Base-by-base conservation (phyloP, 495 filamentous ascomycete genomes). In the Aspergillus taichungensis region DNA sequence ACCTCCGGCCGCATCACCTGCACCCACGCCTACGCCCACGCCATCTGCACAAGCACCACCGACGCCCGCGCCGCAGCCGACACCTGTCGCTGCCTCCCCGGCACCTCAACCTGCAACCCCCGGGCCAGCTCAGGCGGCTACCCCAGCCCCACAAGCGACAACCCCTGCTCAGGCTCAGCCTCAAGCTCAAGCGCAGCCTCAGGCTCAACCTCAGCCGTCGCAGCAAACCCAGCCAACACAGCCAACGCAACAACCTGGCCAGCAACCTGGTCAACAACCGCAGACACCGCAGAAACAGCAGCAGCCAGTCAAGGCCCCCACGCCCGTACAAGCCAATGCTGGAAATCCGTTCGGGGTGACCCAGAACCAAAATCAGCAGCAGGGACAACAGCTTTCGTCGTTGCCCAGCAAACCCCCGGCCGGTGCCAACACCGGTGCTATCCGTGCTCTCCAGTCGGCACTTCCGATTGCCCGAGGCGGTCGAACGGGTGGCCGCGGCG, bases 391-490 rank as follows among this genome's bases (percentile, higher is more conserved):
- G 27, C 36, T 62, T 36, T 45, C 64, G 14, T 50, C 56, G 30
- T 43, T 65, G 10, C 64, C 61, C 3, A 67, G 45, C 37, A 72
- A 69, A 34, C 65, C 67, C 30, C 60, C 68, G 6, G 50, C 56
- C 28, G 71, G 64, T 0, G 56, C 65, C 14, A 62, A 55, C 5
- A 54, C 63, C 10, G 65, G 61, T 13, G 57, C 65, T 40, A 46
- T 74, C 27, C 55, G 61, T 43, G 61, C 63, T 10, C 52, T 75
- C 5, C 71, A 75, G 42, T 76, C 71, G 24, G 71, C 66, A 2
- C 67, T 80, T 34, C 75, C 76, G 30, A 51, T 73, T 45, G 72
- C 72, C 32, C 47, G 69, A 49, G 66, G 63, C 28, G 61, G 61
- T 4, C 53, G 63, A 37, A 56, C 59, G 32, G 55, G 60, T 14